These are phyloP conservation scores for Brassica nigra DNA, from an alignment of 345 rosid species.

Conservation along the genomic window DNA sequence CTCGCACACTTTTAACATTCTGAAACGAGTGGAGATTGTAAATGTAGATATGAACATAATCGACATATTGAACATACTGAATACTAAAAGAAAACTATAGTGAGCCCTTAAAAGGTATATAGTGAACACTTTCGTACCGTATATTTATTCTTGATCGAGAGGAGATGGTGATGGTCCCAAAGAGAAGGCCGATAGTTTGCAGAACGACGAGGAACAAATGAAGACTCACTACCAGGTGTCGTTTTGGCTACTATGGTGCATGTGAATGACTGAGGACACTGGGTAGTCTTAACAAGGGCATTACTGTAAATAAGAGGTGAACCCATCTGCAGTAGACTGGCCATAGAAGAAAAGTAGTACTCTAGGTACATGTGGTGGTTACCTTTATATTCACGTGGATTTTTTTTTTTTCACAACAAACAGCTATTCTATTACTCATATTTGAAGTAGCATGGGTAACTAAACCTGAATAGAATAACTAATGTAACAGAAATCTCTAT, in stretches of 20 bases:
- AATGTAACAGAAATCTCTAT: too few relatives aligned
- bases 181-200: slow-evolving; percentile 1
- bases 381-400: not conserved
- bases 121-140: not conserved
- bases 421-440: too few relatives aligned
- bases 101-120: too few relatives aligned
- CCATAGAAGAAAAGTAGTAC: not conserved
- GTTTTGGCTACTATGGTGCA: not conserved
- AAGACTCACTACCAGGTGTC: not conserved
- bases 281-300: slow-evolving; percentile 2
- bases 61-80: not conserved
- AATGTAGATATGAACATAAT: not conserved
- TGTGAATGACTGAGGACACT: not conserved
- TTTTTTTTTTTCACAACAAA: too few relatives aligned
- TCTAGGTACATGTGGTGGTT: not conserved
- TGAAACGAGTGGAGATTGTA: not conserved
- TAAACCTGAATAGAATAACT: too few relatives aligned
- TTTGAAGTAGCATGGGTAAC: too few relatives aligned
- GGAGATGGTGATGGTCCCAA: not conserved
- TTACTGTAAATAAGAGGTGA: not conserved
- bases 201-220: slow-evolving; percentile 18
- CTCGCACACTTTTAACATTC: not conserved
- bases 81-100: not conserved
- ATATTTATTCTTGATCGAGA: not conserved
- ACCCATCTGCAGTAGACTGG: not conserved